Evolutionary conservation across 345 rosid species (phyloP).

Genomic region (Eucalyptus erythrocorys): DNA sequence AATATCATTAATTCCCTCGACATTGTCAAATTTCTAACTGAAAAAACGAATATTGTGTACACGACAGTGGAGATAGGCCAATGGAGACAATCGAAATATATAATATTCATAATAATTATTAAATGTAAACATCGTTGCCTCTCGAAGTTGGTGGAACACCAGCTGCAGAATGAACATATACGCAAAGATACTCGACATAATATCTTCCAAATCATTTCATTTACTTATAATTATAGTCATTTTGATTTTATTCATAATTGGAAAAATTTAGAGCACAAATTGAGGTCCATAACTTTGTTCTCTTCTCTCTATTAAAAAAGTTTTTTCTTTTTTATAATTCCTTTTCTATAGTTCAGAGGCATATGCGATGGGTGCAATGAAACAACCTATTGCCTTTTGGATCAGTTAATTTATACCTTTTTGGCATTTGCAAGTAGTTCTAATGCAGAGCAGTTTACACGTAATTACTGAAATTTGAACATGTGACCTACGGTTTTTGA

Average conservation of each 20-base stretch:
- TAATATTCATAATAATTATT: neutral
- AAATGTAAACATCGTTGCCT: neutral
- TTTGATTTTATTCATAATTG: neutral
- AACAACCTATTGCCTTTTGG: neutral
- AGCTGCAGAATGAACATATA: neutral
- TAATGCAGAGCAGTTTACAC: neutral
- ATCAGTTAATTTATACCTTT: neutral
- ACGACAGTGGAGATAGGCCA: neutral
- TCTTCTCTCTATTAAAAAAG: neutral
- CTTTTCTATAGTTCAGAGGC: neutral
- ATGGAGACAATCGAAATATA: neutral
- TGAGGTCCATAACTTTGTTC: neutral
- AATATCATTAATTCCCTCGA: neutral
- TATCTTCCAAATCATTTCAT: neutral
- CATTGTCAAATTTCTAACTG: neutral
- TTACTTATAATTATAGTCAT: neutral
- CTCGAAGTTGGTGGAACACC: neutral
- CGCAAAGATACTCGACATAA: neutral
- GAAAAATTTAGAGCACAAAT: neutral
- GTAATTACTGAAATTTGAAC: neutral
- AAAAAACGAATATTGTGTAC: neutral
- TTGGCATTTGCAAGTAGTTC: neutral
- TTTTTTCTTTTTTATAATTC: neutral
- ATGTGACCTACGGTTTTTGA: neutral
- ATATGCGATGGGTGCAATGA: neutral